phyloP scores from a whole-genome alignment of 345 rosid genomes.

The Corchorus olitorius region DNA sequence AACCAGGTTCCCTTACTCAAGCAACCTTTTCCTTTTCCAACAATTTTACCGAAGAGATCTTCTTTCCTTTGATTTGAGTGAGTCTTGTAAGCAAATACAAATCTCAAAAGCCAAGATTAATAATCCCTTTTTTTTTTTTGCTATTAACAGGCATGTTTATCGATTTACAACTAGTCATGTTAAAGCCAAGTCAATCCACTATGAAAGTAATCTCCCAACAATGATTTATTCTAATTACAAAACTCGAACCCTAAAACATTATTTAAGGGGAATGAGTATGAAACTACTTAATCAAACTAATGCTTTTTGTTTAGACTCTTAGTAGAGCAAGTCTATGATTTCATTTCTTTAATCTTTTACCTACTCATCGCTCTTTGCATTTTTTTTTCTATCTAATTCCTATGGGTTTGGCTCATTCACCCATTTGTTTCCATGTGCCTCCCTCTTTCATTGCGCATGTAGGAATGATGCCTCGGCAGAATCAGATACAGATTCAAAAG shows the following conservation, averaged over 20 bases:
- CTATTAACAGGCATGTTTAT: too few species aligned
- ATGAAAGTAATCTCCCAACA: too few species aligned
- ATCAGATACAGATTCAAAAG: slow-evolving; percentile 11
- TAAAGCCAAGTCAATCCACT: too few species aligned
- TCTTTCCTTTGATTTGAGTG: not conserved
- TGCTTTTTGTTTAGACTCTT: not conserved
- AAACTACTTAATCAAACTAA: not conserved
- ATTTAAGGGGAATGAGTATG: too few species aligned
- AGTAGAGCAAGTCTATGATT: not conserved
- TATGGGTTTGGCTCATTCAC: not conserved
- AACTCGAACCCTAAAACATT: too few species aligned
- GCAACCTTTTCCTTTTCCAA: slow-evolving; percentile 34
- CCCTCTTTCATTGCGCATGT: not conserved
- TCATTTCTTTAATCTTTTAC: not conserved
- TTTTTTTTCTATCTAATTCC: not conserved
- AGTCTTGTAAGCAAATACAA: not conserved
- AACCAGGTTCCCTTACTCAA: slow-evolving; percentile 34
- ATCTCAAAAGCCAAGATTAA: not conserved
- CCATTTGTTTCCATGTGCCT: slow-evolving; percentile 15
- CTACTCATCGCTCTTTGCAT: not conserved
- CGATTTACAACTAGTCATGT: too few species aligned
- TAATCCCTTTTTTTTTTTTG: not conserved
- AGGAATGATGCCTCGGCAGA: slow-evolving; percentile 14
- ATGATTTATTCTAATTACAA: too few species aligned
- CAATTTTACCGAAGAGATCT: slow-evolving; percentile 16